Evolutionary conservation across 2,329 filamentous ascomycete genomes (phyloP).

Genomic region (Metarhizium sp.): DNA sequence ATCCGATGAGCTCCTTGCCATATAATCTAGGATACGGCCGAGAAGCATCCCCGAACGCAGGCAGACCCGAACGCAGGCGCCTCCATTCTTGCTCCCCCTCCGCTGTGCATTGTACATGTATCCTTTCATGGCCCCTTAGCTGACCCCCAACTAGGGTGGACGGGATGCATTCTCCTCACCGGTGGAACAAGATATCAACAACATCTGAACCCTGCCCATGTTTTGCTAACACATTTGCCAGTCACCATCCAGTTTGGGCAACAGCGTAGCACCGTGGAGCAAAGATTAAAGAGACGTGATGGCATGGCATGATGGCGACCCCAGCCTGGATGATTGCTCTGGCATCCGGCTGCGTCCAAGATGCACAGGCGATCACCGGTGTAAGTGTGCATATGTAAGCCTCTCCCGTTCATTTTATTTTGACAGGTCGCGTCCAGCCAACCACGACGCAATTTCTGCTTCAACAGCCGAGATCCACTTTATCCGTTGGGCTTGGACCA

Average conservation of each 20-base stretch:
- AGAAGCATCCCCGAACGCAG: conserved; percentile 2
- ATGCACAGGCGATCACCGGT: conserved; percentile 16
- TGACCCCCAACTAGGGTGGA: neutral
- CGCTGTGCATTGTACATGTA: neutral
- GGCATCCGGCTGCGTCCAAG: conserved; percentile 5
- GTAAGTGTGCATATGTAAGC: conserved; percentile 9
- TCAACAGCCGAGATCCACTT: neutral
- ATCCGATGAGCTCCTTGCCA: neutral
- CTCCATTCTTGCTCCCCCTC: neutral
- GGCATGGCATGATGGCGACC: neutral
- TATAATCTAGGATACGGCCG: neutral
- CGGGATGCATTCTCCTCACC: neutral
- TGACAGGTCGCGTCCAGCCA: conserved; percentile 5
- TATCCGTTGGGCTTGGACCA: neutral
- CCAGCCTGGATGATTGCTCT: neutral
- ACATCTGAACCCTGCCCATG: neutral
- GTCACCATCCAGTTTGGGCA: conserved; percentile 4
- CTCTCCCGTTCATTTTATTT: conserved; percentile 3
- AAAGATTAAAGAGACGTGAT: neutral
- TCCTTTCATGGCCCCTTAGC: neutral
- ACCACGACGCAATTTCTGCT: neutral
- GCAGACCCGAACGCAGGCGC: neutral
- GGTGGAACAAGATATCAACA: neutral
- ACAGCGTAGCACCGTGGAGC: conserved; percentile 2
- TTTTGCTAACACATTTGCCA: neutral